A percentile compares a stretch with the other conserved stretches of the same genome.
Conservation (phyloP, 2,329 filamentous ascomycete genomes). For the Cryphonectria carpinicola region DNA sequence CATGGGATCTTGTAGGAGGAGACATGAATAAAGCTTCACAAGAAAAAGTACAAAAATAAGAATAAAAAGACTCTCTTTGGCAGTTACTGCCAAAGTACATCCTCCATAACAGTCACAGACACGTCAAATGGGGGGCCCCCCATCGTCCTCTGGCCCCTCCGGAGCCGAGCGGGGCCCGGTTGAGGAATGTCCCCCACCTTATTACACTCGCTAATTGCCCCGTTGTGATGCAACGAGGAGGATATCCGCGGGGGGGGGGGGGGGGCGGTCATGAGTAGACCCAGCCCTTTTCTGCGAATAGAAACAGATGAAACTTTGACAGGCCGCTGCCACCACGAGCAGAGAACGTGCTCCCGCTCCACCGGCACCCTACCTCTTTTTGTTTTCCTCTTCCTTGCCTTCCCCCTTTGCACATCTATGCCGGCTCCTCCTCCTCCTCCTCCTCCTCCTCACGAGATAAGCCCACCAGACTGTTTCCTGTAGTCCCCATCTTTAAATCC, state of each 20-base stretch:
- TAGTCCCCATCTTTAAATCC: neutral
- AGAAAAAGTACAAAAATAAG: neutral
- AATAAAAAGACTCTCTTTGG: too few relatives aligned
- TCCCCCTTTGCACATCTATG: neutral
- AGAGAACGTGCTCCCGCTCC: neutral
- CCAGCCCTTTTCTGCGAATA: neutral
- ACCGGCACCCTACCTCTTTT: neutral
- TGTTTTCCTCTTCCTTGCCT: neutral
- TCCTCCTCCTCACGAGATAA: neutral
- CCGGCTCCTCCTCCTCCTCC: conserved; percentile 1
- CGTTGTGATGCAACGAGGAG: neutral
- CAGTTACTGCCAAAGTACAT: neutral
- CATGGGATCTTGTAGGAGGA: neutral
- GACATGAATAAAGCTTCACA: neutral
- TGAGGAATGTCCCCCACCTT: neutral
- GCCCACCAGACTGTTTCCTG: neutral
- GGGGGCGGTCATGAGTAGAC: neutral
- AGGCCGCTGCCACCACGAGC: neutral
- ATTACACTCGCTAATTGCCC: neutral
- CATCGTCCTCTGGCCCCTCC: neutral
- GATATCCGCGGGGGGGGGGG: neutral
- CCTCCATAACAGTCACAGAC: neutral
- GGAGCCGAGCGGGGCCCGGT: neutral
- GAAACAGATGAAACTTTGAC: conserved; percentile 8
- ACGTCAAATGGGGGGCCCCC: neutral